Conservation (phyloP, 1,139 yeast species). For the Waltiozyma sp. region DNA sequence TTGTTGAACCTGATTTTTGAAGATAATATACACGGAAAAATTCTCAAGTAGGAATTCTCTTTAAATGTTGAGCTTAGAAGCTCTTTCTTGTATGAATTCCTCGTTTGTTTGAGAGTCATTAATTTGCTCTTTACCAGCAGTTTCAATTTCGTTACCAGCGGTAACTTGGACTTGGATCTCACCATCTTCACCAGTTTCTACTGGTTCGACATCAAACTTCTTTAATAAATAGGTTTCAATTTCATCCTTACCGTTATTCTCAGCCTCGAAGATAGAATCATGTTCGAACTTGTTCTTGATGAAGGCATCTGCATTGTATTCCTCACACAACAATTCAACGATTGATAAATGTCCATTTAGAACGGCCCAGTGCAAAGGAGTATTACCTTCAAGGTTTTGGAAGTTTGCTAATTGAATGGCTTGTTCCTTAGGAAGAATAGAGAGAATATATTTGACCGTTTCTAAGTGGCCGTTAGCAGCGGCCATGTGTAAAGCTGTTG, state of each 20-base stretch:
- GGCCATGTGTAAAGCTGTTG: conserved; percentile 88
- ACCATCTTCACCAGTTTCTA: conserved; percentile 29
- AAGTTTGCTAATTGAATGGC: conserved; percentile 39
- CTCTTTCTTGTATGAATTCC: conserved; percentile 16
- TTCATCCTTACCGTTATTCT: conserved; percentile 52
- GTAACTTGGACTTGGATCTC: conserved; percentile 23
- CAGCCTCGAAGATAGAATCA: conserved; percentile 86
- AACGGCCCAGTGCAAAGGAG: conserved; percentile 95
- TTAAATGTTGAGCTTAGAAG: conserved; percentile 11
- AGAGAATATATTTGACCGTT: conserved; percentile 48
- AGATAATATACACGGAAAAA: not conserved
- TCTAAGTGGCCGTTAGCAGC: conserved; percentile 88
- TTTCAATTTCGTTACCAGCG: conserved; percentile 31
- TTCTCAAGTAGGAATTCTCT: not conserved
- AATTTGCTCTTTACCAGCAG: conserved; percentile 25
- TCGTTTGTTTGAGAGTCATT: conserved; percentile 20
- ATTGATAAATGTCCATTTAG: conserved; percentile 72
- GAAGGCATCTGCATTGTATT: conserved; percentile 73
- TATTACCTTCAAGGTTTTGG: conserved; percentile 74
- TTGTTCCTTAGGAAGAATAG: conserved; percentile 33
- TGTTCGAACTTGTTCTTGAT: conserved; percentile 63
- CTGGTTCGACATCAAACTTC: conserved; percentile 63
- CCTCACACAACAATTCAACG: conserved; percentile 60
- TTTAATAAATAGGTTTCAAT: conserved; percentile 64
- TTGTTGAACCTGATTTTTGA: not conserved